Evolutionary conservation across 352 stramenopile species (phyloP).

Genomic region (Phytophthora rubi): DNA sequence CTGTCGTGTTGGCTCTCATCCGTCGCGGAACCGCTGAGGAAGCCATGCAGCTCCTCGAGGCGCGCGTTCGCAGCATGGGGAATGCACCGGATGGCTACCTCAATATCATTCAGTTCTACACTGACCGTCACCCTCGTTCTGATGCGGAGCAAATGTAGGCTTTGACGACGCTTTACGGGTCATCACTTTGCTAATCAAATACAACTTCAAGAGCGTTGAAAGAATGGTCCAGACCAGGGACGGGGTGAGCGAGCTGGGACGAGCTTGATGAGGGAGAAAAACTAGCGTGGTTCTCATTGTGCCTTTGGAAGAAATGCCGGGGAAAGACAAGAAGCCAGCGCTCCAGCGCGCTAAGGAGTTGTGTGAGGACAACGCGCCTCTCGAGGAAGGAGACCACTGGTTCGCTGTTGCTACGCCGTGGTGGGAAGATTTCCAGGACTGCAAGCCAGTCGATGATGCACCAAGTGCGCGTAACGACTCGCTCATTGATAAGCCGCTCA

Average conservation of each 20-base stretch:
- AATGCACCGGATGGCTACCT: conserved; percentile 58
- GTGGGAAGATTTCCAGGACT: not conserved
- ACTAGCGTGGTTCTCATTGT: not conserved
- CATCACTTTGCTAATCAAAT: not conserved
- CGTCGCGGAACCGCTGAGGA: conserved; percentile 52
- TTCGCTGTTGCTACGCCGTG: not conserved
- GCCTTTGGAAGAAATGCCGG: not conserved
- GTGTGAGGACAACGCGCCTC: not conserved
- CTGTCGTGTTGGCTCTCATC: conserved; percentile 56
- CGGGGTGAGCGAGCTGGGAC: not conserved
- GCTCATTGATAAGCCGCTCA: conserved; percentile 1
- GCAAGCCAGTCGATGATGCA: not conserved
- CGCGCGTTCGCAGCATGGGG: conserved; percentile 56
- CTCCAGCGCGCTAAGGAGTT: not conserved
- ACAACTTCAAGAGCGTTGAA: not conserved
- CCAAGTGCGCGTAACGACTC: not conserved
- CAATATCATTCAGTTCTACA: conserved; percentile 66
- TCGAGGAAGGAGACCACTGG: not conserved
- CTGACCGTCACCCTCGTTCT: conserved; percentile 36
- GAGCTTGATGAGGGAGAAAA: not conserved
- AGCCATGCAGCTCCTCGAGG: conserved; percentile 53
- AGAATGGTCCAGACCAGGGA: not conserved
- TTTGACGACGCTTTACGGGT: conserved; percentile 19
- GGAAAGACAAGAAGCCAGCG: not conserved
- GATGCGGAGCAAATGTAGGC: conserved; percentile 47